phyloP scores from a whole-genome alignment of 768 basidiomycete species.

The Rhizopogon vesiculosus region DNA sequence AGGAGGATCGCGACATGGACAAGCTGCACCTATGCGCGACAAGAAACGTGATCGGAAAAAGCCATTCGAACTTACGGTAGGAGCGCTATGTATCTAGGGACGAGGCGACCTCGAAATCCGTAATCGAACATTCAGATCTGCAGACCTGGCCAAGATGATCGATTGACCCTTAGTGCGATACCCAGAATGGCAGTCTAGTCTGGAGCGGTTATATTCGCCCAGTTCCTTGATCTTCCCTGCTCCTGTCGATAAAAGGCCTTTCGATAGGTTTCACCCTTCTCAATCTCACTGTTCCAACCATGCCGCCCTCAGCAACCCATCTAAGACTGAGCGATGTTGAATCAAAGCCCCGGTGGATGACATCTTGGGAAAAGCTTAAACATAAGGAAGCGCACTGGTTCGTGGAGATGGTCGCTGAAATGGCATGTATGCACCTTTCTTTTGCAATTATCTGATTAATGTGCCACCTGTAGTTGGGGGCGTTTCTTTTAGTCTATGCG shows the following conservation, averaged over 20 bases:
- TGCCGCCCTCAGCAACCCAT: conserved; percentile 27
- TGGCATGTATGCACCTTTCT: conserved; percentile 28
- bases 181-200: background rate
- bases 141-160: background rate
- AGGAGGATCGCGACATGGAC: background rate
- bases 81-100: background rate
- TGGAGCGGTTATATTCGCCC: background rate
- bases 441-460: conserved; percentile 3
- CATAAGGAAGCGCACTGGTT: conserved; percentile 46
- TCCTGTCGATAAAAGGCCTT: background rate
- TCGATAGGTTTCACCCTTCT: background rate
- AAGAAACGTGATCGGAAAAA: too few relatives aligned
- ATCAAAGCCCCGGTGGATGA: conserved; percentile 34
- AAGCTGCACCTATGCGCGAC: too few relatives aligned
- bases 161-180: background rate
- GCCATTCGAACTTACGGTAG: too few relatives aligned
- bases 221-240: background rate
- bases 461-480: conserved; percentile 40
- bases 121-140: background rate
- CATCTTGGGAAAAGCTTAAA: conserved; percentile 46
- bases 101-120: background rate
- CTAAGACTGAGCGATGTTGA: conserved; percentile 34
- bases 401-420: conserved; percentile 58
- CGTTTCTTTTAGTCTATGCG: conserved; percentile 56
- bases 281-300: conserved; percentile 2